Conservation (phyloP, 768 basidiomycete genomes). For the Lactarius evosmus region DNA sequence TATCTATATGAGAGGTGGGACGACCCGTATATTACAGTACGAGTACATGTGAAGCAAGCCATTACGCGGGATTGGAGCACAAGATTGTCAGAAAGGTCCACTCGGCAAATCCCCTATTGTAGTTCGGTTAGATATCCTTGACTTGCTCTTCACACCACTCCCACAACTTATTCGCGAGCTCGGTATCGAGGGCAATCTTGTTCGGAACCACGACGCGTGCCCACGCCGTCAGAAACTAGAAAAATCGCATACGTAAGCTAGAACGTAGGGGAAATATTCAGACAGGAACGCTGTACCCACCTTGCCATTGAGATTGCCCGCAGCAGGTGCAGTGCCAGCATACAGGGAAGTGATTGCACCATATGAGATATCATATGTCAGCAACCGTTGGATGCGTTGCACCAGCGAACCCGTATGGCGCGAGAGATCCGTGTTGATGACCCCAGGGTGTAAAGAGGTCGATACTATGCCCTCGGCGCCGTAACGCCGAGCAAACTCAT, state of each 20-base stretch:
- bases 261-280: background rate
- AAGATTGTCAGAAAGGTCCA: background rate
- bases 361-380: constrained; percentile 10
- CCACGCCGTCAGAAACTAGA: constrained; percentile 33
- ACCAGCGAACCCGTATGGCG: constrained; percentile 3
- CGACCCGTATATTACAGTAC: too few relatives aligned
- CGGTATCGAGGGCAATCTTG: constrained; percentile 24
- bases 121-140: constrained; percentile 22
- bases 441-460: constrained; percentile 39
- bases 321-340: constrained; percentile 22
- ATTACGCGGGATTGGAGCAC: too few relatives aligned
- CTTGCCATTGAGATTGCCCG: constrained; percentile 20
- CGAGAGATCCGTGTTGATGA: constrained; percentile 22
- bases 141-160: constrained; percentile 34
- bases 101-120: background rate
- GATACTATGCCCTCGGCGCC: constrained; percentile 45
- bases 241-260: background rate
- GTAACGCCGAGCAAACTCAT: constrained; percentile 44
- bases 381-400: background rate
- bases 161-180: constrained; percentile 31
- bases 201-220: constrained; percentile 28
- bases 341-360: constrained; percentile 25
- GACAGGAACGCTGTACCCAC: constrained; percentile 5
- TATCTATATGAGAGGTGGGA: too few relatives aligned
- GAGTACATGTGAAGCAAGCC: too few relatives aligned